Conservation (phyloP, 192 early-diverging fungal species). For the Umbelopsis isabellina region DNA sequence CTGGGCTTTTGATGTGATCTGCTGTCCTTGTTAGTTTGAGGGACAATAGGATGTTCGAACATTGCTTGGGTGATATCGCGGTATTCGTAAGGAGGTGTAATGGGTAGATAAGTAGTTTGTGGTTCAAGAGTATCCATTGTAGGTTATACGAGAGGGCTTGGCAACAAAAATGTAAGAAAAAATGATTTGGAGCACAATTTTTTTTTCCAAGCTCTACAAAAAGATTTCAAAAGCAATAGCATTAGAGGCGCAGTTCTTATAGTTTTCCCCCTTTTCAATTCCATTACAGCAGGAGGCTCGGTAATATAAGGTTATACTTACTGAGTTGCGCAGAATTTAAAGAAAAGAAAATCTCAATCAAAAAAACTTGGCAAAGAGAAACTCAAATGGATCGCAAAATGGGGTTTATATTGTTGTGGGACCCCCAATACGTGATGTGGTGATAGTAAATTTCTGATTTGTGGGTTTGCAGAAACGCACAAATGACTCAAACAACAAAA, state of each 20-base stretch:
- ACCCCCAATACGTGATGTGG: too few relatives aligned
- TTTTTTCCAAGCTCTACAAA: not conserved
- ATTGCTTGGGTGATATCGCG: not conserved
- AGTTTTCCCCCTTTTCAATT: too few relatives aligned
- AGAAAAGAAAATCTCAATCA: too few relatives aligned
- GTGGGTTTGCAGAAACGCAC: not conserved
- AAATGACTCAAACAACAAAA: too few relatives aligned
- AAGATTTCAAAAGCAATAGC: not conserved
- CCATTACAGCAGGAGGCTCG: too few relatives aligned
- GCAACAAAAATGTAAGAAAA: not conserved
- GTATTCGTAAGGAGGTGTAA: slow-evolving; percentile 10
- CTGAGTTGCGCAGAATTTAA: not conserved
- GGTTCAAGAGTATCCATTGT: slow-evolving; percentile 14
- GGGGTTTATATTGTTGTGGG: too few relatives aligned
- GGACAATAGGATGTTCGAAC: not conserved
- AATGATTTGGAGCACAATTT: not conserved
- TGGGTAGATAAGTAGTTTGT: not conserved
- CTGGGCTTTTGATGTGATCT: not conserved
- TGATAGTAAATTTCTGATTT: not conserved
- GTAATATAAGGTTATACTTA: not conserved
- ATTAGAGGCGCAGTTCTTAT: slow-evolving; percentile 13
- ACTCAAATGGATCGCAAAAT: too few relatives aligned
- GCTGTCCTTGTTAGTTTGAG: not conserved
- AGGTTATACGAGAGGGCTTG: not conserved
- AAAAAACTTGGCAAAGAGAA: too few relatives aligned